Evolutionary conservation across 2,329 filamentous ascomycete genomes (phyloP), one percentile per base, ranked within the genome.

Genomic region (Shiraia sp.): DNA sequence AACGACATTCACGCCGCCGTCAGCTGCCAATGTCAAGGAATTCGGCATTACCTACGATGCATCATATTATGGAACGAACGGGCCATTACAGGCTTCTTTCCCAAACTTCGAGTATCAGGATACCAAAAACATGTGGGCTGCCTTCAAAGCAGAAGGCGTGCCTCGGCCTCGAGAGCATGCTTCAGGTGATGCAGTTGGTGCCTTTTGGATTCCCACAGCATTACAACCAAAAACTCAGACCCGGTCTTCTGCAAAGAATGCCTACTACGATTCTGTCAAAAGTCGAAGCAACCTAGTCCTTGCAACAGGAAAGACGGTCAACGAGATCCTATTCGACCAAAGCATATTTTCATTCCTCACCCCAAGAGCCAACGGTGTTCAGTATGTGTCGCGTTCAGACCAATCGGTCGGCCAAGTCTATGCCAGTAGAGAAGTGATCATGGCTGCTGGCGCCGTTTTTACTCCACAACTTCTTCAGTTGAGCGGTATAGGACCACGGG

Each of bases 371-470:
- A 57, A 38, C n/a, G 56, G 57, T 1, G 48, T 59, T 3, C 50
- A 59, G 30, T 56, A 45, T 19, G 47, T 45, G n/a, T 58, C 55
- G 2, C 49, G 52, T 2, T 39, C 36, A 3, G 55, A 57, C 35
- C 45, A 49, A 4, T 51, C 55, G 0, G 33, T 53, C 6, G 53
- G 51, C 7, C 33, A 47, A 26, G 58, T 59, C 10, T 57, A 48
- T n/a, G 60, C 61, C 1, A 49, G 35, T 10, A 48, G 43, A 12
- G 83, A 86, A 49, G 75, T 85, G 7, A 75, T 87, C 26, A 61
- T 87, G 2, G 81, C 80, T 1, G 83, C 83, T 0, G 77, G 73
- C 19, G 68, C 54, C 79, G 28, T 75, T 77, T 56, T 82, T 78
- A 8, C 83, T 76, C 4, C 80, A 78, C 62, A 68, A 82, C 12